phyloP scores from a whole-genome alignment of 1,139 yeast genomes.

The Pichia sp. region DNA sequence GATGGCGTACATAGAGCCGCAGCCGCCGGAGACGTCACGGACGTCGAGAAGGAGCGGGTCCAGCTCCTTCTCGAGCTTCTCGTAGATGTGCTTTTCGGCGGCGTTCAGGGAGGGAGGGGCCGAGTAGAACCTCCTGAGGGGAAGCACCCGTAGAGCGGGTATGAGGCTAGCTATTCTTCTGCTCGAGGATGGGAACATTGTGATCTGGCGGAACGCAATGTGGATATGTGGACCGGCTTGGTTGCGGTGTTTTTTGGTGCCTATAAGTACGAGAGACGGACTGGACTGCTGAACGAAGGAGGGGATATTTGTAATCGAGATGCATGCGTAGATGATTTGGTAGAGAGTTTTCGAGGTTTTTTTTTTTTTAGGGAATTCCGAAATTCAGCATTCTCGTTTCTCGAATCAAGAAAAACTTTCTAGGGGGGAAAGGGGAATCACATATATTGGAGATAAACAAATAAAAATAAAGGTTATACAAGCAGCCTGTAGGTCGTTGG shows the following conservation, averaged over 20 bases:
- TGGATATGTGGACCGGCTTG: no score
- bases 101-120: conserved; percentile 40
- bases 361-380: not conserved
- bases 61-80: conserved; percentile 50
- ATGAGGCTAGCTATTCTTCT: not conserved
- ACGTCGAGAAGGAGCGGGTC: conserved; percentile 61
- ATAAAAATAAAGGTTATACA: not conserved
- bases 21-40: conserved; percentile 86
- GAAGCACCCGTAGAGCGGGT: not conserved
- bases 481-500: not conserved
- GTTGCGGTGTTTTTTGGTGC: no score
- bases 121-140: not conserved
- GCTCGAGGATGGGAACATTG: not conserved
- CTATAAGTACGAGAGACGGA: not conserved
- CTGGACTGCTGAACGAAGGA: not conserved
- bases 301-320: not conserved
- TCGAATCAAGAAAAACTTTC: not conserved
- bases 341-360: not conserved
- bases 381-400: not conserved
- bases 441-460: not conserved
- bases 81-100: conserved; percentile 63
- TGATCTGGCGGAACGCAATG: not conserved
- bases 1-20: conserved; percentile 97
- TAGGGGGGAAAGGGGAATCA: not conserved
- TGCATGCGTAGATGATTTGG: not conserved